Evolutionary conservation across 2,329 filamentous ascomycete species (phyloP).

Genomic region (Diaporthe sp.): DNA sequence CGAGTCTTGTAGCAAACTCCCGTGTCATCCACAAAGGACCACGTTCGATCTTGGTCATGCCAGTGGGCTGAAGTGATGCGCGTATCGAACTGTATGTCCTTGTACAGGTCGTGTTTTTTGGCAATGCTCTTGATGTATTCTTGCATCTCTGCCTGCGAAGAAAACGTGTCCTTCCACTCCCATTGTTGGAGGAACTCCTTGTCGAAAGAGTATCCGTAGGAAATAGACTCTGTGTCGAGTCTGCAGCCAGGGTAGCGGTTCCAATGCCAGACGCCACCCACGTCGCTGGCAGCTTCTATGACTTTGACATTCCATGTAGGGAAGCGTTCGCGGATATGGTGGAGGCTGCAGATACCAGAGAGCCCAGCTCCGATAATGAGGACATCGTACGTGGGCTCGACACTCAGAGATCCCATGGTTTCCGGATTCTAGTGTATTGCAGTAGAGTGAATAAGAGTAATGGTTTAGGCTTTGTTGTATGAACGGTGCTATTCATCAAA

Average conservation of each 20-base stretch:
- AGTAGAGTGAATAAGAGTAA: neutral
- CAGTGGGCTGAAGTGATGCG: slow-evolving; percentile 16
- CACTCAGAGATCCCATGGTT: slow-evolving; percentile 8
- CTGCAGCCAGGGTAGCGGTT: slow-evolving; percentile 12
- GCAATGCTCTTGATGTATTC: slow-evolving; percentile 5
- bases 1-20: neutral
- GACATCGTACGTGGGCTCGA: slow-evolving; percentile 12
- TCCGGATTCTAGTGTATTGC: neutral
- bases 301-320: neutral
- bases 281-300: slow-evolving; percentile 20
- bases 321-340: neutral
- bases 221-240: slow-evolving; percentile 11
- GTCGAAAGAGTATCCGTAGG: slow-evolving; percentile 12
- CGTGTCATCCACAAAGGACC: slow-evolving; percentile 1
- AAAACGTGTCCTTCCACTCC: slow-evolving; percentile 7
- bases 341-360: slow-evolving; percentile 48
- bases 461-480: too few species aligned
- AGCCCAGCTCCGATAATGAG: slow-evolving; percentile 50
- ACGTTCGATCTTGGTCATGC: slow-evolving; percentile 6
- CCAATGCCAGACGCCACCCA: slow-evolving; percentile 25
- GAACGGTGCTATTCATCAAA: neutral
- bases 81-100: slow-evolving; percentile 20
- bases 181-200: slow-evolving; percentile 6
- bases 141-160: slow-evolving; percentile 5
- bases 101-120: slow-evolving; percentile 26